Evolutionary conservation across 106 monocot genomes (phyloP).

Genomic region (Allium fistulosum): DNA sequence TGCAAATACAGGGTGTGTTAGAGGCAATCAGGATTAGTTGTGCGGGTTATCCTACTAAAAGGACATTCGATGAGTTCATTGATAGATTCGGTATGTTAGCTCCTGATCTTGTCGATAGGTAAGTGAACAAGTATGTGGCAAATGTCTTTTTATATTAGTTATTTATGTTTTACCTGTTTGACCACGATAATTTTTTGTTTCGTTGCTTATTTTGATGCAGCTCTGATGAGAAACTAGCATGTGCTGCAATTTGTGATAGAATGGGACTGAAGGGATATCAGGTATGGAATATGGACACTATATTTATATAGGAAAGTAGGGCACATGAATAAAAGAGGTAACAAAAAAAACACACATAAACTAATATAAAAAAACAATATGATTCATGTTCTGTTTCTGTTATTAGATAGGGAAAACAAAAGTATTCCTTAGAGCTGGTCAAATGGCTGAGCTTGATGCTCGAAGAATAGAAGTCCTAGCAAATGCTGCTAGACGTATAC

Average conservation of each 20-base stretch:
- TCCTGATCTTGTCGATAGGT: slow-evolving; percentile 82
- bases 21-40: slow-evolving; percentile 99
- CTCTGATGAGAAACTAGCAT: slow-evolving; percentile 88
- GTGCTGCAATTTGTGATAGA: slow-evolving; percentile 69
- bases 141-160: too few species aligned
- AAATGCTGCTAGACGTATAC: slow-evolving; percentile 70
- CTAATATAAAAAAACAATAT: too few species aligned
- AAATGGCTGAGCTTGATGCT: slow-evolving; percentile 99
- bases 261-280: slow-evolving; percentile 97
- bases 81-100: slow-evolving; percentile 99
- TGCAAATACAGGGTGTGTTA: slow-evolving; percentile 61
- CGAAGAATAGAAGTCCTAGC: slow-evolving; percentile 87
- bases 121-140: not conserved
- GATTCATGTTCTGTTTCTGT: not conserved
- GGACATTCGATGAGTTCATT: slow-evolving; percentile 94
- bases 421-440: slow-evolving; percentile 97
- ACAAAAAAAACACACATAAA: too few species aligned
- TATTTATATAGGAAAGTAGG: too few species aligned
- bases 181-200: too few species aligned
- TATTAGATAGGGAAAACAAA: slow-evolving; percentile 96
- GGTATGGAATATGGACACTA: slow-evolving; percentile 20
- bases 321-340: too few species aligned
- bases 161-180: too few species aligned
- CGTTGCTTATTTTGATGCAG: slow-evolving; percentile 23
- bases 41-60: slow-evolving; percentile 97